Conservation (phyloP, 192 early-diverging fungal species). For the Entrophospora sp. region DNA sequence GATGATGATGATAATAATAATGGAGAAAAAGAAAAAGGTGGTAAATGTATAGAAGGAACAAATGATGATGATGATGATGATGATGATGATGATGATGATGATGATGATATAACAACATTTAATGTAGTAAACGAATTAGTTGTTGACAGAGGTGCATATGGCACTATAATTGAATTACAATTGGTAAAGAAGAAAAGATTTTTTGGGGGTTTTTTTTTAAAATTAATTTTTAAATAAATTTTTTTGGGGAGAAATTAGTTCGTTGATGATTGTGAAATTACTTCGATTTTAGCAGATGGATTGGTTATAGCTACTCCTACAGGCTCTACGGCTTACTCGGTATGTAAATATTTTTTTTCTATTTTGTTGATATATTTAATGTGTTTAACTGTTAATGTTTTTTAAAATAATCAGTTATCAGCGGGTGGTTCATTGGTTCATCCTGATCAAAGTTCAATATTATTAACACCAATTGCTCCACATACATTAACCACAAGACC, state of each 20-base stretch:
- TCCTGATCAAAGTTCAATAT: constrained; percentile 79
- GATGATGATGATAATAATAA: constrained; percentile 25
- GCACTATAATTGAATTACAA: constrained; percentile 76
- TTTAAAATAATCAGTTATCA: too few species aligned
- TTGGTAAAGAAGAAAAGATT: too few species aligned
- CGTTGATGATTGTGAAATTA: constrained; percentile 69
- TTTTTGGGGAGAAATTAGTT: constrained; percentile 20
- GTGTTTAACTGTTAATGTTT: background rate
- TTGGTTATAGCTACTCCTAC: constrained; percentile 91
- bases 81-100: constrained; percentile 20
- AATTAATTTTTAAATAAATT: too few species aligned
- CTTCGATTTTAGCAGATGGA: constrained; percentile 94
- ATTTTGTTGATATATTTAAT: constrained; percentile 12
- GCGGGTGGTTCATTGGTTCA: constrained; percentile 92
- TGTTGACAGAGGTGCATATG: constrained; percentile 83
- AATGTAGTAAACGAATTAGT: constrained; percentile 90
- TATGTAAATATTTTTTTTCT: constrained; percentile 22
- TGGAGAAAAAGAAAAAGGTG: too few species aligned
- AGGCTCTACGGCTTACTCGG: constrained; percentile 76
- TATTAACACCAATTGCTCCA: constrained; percentile 85
- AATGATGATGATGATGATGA: constrained; percentile 45
- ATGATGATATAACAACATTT: constrained; percentile 64
- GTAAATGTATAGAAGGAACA: constrained; percentile 74
- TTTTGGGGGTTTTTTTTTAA: too few species aligned
- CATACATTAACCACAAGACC: constrained; percentile 88